Conservation (phyloP, 768 basidiomycete genomes). For the Suillus spraguei region DNA sequence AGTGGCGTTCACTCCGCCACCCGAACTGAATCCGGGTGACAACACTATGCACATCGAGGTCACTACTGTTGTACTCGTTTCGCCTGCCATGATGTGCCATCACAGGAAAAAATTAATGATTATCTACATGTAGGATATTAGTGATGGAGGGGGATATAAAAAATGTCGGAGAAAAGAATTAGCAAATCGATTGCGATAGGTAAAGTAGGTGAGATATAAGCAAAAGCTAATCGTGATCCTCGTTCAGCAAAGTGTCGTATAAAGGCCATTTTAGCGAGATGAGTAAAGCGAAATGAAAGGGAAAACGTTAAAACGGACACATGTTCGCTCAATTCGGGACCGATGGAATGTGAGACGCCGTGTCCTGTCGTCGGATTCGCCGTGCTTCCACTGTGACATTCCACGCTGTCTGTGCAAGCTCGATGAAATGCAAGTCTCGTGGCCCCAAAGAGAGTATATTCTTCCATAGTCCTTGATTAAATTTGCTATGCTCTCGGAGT, state of each 20-base stretch:
- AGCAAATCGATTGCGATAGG: slow-evolving; percentile 21
- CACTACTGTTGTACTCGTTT: background rate
- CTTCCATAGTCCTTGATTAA: slow-evolving; percentile 67
- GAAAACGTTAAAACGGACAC: slow-evolving; percentile 15
- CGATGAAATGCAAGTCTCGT: slow-evolving; percentile 44
- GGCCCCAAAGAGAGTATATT: slow-evolving; percentile 61
- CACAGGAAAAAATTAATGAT: slow-evolving; percentile 5
- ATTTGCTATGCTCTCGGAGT: slow-evolving; percentile 33
- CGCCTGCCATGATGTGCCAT: background rate
- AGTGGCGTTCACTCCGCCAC: background rate
- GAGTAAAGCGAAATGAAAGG: slow-evolving; percentile 19
- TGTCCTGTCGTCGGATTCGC: slow-evolving; percentile 29
- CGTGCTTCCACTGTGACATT: slow-evolving; percentile 72
- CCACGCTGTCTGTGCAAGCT: slow-evolving; percentile 65
- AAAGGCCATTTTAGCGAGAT: slow-evolving; percentile 24
- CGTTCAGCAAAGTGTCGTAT: slow-evolving; percentile 30
- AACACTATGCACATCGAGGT: background rate
- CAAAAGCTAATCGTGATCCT: slow-evolving; percentile 30
- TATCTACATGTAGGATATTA: slow-evolving; percentile 24
- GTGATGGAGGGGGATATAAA: slow-evolving; percentile 10
- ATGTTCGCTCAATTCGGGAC: slow-evolving; percentile 23
- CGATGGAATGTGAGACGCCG: slow-evolving; percentile 14
- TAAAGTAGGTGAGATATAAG: slow-evolving; percentile 15
- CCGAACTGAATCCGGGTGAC: background rate
- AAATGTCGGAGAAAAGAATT: slow-evolving; percentile 22